Base-by-base conservation (phyloP, 345 rosid species). In the Moricandia arvensis region DNA sequence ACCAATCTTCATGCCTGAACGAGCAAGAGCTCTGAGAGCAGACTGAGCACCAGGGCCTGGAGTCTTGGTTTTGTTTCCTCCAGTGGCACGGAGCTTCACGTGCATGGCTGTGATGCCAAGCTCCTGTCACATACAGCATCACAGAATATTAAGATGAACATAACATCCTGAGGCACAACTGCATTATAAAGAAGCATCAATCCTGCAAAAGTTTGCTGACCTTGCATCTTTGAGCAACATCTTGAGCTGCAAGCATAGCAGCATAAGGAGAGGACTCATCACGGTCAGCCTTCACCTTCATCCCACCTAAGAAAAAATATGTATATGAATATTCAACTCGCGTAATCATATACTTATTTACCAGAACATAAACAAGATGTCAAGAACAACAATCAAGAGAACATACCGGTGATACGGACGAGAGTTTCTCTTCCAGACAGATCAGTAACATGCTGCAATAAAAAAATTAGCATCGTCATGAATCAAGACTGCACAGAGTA, bases 1-100 rank as follows among this genome's bases (percentile, higher is more conserved):
- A 41, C 94, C 94, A 66, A 89, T 91, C 81, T 84, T 89, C 97
- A 91, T 89, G 69, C 97, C 97, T 15, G 97, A 87, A 80, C 97
- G 97, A 76, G 97, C 92, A 79, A 91, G 85, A 0, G 94, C 97
- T 74, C 94, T 82, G 4, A 89, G 91, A 34, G 97, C 97, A 17
- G 97, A 89, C 82, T 89, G 97, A 58, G 97, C 97, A 77, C 97
- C 97, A 15, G 97, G 97, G 8, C 97, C 94, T 68, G 95, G 95
- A 13, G 95, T 91, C 80, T 91, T 91, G n/a, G 95, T 89, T 76
- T 91, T 88, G 83, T 91, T 91, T 27, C 91, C 95, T 3, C 95
- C 97, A 4, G 93, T 88, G 21, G 93, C 95, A 55, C 93, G 90
- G 11, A 91, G 93, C 90, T 91, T 91, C 72, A 91, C 89, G 21